These are phyloP conservation scores for Astragalus glycyphyllos DNA, from an alignment of 306 rosid species.

Conservation along the genomic window DNA sequence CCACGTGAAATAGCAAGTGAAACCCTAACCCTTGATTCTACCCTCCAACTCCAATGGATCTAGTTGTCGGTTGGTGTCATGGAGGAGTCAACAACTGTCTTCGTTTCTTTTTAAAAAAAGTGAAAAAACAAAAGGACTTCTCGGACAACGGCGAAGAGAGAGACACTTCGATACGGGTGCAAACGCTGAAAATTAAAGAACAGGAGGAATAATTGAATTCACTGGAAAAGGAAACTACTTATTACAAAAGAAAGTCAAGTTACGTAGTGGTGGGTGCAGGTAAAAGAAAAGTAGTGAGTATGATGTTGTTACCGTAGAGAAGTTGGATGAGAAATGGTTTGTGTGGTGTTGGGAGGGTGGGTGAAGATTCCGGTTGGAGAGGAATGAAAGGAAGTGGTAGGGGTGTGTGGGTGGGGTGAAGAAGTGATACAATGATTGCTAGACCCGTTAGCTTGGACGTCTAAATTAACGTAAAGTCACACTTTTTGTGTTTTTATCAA, in stretches of 20 bases:
- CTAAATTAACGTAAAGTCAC: slow-evolving; percentile 41
- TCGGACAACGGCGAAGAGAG: too few species aligned
- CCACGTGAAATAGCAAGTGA: too few species aligned
- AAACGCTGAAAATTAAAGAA: background rate
- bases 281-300: background rate
- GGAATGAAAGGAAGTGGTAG: background rate
- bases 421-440: slow-evolving; percentile 36
- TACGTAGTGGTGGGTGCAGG: background rate
- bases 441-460: slow-evolving; percentile 46
- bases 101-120: background rate
- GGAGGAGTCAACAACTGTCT: background rate
- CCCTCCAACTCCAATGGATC: slow-evolving; percentile 30
- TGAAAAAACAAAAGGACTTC: background rate
- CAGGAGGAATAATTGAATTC: background rate
- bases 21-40: slow-evolving; percentile 38
- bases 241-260: background rate
- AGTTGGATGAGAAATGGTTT: slow-evolving; percentile 15
- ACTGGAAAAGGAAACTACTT: background rate
- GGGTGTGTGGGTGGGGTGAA: slow-evolving; percentile 17
- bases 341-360: background rate
- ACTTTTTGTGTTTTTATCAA: background rate
- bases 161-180: background rate
- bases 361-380: slow-evolving; percentile 1
- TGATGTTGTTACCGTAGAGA: slow-evolving; percentile 1
- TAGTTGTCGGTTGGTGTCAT: background rate